Evolutionary conservation across 352 stramenopile genomes (phyloP), one percentile per base, ranked within the genome.

Genomic region (Salisapilia sapeloensis): DNA sequence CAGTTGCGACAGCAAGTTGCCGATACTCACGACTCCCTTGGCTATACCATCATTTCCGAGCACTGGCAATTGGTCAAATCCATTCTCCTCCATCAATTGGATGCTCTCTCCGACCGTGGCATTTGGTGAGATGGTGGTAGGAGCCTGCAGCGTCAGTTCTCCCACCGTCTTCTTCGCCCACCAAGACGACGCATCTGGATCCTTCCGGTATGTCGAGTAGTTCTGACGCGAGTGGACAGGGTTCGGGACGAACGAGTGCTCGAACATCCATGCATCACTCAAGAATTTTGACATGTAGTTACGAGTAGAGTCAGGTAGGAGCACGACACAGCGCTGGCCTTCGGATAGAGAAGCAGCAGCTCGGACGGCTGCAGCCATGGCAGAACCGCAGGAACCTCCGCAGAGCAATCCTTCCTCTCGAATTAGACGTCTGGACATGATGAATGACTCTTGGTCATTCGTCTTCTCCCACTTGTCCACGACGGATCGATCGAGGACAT

Each of bases 281-380:
- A 97, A 42, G 41, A 94, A 95, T 60, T 98, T 98, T 46, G 69
- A 94, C 90, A 97, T 97, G 80, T 98, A 98, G 62, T 98, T 98
- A 16, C 91, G 64, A 13, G 94, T 93, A 29, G 71, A 95, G 55
- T 98, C 92, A 1, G 90, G 80, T 5, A 98, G 56, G 23, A 98
- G 57, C 8, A 97, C 84, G 6, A 98, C 90, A 46, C 80, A 95
- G 9, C 81, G 78, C 52, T 98, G 80, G 15, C 82, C 89, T 35
- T 67, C 48, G 35, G 66, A 65, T 13, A 97, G 61, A 16, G 44
- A 50, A 11, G 66, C 48, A 2, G 85, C 87, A 13, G 80, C 83
- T 19, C 71, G 50, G 7, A 98, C 41, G 3, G 84, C 84, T 14
- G 54, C 70, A 11, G 53, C 62, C 29, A 96, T 74, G 9, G 81